Conservation (phyloP, 2,329 filamentous ascomycete species). For the Plenodomus lindquistii region DNA sequence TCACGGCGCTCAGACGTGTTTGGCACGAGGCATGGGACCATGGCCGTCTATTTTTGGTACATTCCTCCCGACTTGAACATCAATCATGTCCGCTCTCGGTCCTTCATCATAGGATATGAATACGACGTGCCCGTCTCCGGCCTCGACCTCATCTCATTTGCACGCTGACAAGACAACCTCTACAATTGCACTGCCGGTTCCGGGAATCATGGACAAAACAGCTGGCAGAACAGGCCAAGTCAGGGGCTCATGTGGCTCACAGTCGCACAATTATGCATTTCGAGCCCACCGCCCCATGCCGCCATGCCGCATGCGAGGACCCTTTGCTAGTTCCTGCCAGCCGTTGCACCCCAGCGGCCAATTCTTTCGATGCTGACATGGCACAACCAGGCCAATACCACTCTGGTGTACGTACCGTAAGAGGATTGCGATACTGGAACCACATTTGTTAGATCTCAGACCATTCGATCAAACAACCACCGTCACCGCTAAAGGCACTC, state of each 20-base stretch:
- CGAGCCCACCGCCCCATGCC: slow-evolving; percentile 9
- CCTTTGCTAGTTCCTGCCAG: slow-evolving; percentile 20
- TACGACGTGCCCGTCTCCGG: neutral
- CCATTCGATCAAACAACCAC: slow-evolving; percentile 24
- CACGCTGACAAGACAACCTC: neutral
- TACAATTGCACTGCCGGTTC: neutral
- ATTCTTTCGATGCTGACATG: slow-evolving; percentile 21
- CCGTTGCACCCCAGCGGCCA: slow-evolving; percentile 27
- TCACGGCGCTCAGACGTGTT: neutral
- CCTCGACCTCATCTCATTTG: neutral
- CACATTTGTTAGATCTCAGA: slow-evolving; percentile 32
- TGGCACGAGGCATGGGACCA: neutral
- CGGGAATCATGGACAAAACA: neutral
- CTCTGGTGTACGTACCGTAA: slow-evolving; percentile 23
- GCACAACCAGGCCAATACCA: slow-evolving; percentile 32
- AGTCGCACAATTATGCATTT: too few species aligned
- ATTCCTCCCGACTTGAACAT: neutral
- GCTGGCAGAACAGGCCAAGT: too few species aligned
- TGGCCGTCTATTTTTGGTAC: neutral
- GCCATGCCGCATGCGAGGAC: neutral
- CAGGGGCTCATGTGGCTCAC: neutral
- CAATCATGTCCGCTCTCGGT: neutral
- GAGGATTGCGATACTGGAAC: slow-evolving; percentile 28
- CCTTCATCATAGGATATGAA: neutral
- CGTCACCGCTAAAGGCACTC: slow-evolving; percentile 24